phyloP scores from a whole-genome alignment of 169 alveolate species.

The Plasmodium reichenowi region DNA sequence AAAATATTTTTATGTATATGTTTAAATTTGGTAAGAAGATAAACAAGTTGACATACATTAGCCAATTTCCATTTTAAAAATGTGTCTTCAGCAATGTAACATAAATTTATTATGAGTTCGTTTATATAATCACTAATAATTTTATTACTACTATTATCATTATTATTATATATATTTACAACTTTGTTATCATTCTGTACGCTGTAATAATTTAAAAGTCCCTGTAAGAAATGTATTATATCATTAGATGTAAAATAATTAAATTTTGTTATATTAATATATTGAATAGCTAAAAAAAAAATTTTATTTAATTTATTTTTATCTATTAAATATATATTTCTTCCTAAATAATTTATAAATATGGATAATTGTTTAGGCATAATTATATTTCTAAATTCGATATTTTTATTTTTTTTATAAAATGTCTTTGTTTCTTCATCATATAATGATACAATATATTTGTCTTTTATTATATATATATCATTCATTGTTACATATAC shows the following conservation, averaged over 20 bases:
- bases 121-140: constrained; percentile 8
- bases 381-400: constrained; percentile 34
- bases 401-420: constrained; percentile 34
- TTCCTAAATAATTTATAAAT: constrained; percentile 62
- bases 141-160: background rate
- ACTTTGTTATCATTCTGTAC: background rate
- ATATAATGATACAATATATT: constrained; percentile 39
- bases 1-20: constrained; percentile 54
- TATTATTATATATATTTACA: background rate
- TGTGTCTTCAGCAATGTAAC: constrained; percentile 24
- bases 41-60: constrained; percentile 50
- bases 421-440: constrained; percentile 55
- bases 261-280: constrained; percentile 32
- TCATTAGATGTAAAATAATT: constrained; percentile 58
- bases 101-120: constrained; percentile 19
- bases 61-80: constrained; percentile 49
- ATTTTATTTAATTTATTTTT: constrained; percentile 25
- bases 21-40: constrained; percentile 37
- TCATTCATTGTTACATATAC: constrained; percentile 31
- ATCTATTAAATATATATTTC: constrained; percentile 28
- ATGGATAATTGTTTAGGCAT: constrained; percentile 70
- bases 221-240: constrained; percentile 59
- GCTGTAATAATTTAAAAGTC: constrained; percentile 38
- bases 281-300: constrained; percentile 17
- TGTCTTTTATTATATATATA: constrained; percentile 55